phyloP scores from a whole-genome alignment of 805 yeast genomes.

The Ogataea naganishii region DNA sequence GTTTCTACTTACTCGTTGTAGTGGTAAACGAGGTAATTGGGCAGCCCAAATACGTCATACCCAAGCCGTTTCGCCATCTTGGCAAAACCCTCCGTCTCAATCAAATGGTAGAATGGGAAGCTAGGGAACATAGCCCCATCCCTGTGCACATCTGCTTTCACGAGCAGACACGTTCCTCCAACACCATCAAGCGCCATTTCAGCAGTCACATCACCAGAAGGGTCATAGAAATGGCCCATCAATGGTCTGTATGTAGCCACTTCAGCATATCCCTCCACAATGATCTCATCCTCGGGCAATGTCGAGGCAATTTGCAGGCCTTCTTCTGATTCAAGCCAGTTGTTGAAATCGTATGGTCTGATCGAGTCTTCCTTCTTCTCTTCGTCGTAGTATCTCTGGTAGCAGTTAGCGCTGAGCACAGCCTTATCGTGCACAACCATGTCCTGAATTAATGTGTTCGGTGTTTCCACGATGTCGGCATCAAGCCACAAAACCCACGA shows the following conservation, averaged over 20 bases:
- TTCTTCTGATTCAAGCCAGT: conserved; percentile 84
- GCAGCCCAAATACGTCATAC: conserved; percentile 85
- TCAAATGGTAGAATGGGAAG: conserved; percentile 92
- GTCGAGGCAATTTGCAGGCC: conserved; percentile 67
- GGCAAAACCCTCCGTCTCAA: conserved; percentile 98
- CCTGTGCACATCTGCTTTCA: conserved; percentile 95
- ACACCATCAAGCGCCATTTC: conserved; percentile 93
- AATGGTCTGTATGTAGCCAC: conserved; percentile 89
- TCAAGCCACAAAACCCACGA: conserved; percentile 97
- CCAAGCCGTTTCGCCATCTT: conserved; percentile 94
- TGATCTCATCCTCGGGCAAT: conserved; percentile 81
- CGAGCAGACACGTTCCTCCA: conserved; percentile 95
- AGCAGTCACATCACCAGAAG: conserved; percentile 48
- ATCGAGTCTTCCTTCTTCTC: conserved; percentile 43
- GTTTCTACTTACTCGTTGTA: conserved; percentile 52
- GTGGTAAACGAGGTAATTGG: conserved; percentile 89
- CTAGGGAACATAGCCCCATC: conserved; percentile 99
- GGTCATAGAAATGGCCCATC: conserved; percentile 83
- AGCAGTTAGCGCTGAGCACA: conserved; percentile 86
- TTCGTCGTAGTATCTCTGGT: conserved; percentile 67
- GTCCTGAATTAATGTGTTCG: conserved; percentile 76
- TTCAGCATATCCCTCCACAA: conserved; percentile 91
- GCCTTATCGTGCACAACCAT: conserved; percentile 79
- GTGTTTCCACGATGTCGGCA: conserved; percentile 88
- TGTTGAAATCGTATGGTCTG: conserved; percentile 91